Evolutionary conservation across 176 grass and related monocot genomes (phyloP), one percentile per base, ranked within the genome.

Genomic region (Alloteropsis semialata): DNA sequence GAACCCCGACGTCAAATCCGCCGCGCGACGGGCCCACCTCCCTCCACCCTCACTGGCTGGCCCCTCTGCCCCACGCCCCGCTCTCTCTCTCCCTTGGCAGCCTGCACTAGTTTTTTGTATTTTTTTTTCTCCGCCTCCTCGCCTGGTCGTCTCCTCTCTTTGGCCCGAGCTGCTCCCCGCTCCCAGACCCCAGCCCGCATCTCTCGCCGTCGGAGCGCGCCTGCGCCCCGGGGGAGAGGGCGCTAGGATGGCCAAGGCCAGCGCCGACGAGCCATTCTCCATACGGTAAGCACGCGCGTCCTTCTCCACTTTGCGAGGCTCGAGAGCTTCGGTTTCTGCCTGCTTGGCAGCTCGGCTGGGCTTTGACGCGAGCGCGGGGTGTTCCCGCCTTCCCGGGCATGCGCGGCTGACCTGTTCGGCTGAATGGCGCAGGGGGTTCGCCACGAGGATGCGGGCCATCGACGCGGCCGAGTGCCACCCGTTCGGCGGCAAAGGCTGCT

Each of bases 361-460:
- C 24, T 27, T 0, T 63, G 1, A 19, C 36, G 24, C 57, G 15
- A 4, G 1, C 12, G 36, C n/a, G 63, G 21, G 10, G 22, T 37
- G 33, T 81, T 24, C 80, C 57, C 57, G n/a, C n/a, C n/a, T n/a
- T 72, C 74, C 57, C 57, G 30, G 19, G 70, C 15, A 8, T 18
- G 9, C 62, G 42, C 16, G 62, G 43, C 77, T 76, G 56, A 77
- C 65, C 43, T 77, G 65, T 16, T 72, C 3, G 45, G 16, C 55
- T 16, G 30, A 59, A 85, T 77, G 83, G 22, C 65, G 79, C 74
- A 90, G 88, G 74, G 88, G 79, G 4, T 90, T 82, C 74, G 66
- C 67, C 19, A 60, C 39, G 79, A 65, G 49, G 49, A 86, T 79
- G 88, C 84, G 88, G 79, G 67, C 79, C 58, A 66, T 79, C 29